phyloP scores from a whole-genome alignment of 2,329 filamentous ascomycete genomes.

The Samsoniella hepiali region DNA sequence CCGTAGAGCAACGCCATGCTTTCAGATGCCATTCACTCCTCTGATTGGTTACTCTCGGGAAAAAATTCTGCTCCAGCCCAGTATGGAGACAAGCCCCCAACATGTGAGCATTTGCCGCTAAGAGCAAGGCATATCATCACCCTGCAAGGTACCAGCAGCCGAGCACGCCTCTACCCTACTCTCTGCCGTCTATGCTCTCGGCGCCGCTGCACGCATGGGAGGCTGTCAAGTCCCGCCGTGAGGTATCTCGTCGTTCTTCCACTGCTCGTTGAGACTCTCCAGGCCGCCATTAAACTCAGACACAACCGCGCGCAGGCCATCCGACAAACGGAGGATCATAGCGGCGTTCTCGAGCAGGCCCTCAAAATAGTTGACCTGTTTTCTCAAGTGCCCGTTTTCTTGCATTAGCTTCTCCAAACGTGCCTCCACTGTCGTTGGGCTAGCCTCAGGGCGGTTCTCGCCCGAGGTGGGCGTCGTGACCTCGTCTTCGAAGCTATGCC shows the following conservation, averaged over 20 bases:
- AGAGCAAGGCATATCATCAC: too few relatives aligned
- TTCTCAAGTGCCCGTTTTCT: not conserved
- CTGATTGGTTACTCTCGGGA: too few relatives aligned
- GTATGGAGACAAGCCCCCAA: not conserved
- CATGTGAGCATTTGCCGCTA: not conserved
- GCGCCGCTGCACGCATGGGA: not conserved
- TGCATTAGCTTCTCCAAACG: not conserved
- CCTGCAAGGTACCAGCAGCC: not conserved
- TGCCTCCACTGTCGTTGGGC: not conserved
- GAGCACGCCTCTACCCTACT: not conserved
- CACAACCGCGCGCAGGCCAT: not conserved
- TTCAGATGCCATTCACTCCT: not conserved
- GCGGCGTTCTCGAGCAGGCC: not conserved
- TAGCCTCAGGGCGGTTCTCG: not conserved
- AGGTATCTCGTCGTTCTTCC: not conserved
- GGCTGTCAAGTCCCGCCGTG: not conserved
- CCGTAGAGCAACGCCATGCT: not conserved
- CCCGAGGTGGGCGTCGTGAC: not conserved
- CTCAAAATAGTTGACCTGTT: not conserved
- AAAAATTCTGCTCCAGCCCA: not conserved
- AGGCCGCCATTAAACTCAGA: not conserved
- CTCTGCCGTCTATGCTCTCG: not conserved
- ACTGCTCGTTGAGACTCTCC: not conserved
- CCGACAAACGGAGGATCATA: not conserved
- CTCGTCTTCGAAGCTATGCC: not conserved